Percentiles rank a stretch among this genome's conserved stretches.
phyloP scores from a whole-genome alignment of 495 filamentous ascomycete genomes.

The Xylaria intraflava region DNA sequence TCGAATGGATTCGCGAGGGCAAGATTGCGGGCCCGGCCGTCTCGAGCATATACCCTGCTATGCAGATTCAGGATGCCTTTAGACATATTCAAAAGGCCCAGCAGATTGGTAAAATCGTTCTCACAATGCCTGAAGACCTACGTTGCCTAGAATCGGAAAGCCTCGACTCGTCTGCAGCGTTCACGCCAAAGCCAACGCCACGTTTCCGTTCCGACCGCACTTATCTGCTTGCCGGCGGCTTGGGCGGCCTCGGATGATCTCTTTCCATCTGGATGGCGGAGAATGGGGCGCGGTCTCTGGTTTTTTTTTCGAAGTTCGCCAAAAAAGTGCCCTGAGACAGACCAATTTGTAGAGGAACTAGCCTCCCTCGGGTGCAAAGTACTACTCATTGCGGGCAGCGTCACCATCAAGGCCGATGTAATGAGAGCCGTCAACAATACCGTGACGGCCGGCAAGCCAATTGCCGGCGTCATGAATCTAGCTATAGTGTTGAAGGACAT shows the following conservation, averaged over 20 bases:
- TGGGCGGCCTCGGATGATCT: constrained; percentile 24
- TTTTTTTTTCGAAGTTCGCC: constrained; percentile 17
- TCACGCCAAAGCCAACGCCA: not conserved
- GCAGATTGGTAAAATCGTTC: constrained; percentile 1
- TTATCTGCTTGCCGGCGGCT: constrained; percentile 26
- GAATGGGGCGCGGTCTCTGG: constrained; percentile 18
- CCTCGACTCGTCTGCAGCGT: not conserved
- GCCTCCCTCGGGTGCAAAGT: constrained; percentile 20
- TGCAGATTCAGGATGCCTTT: not conserved
- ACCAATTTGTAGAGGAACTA: constrained; percentile 2
- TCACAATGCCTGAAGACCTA: not conserved
- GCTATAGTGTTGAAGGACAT: constrained; percentile 18
- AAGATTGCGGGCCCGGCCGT: not conserved
- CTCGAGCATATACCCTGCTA: not conserved
- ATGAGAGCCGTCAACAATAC: constrained; percentile 42
- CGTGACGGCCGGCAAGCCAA: not conserved
- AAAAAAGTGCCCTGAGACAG: not conserved
- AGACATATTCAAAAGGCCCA: not conserved
- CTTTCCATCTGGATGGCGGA: constrained; percentile 22
- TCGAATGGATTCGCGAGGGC: not conserved
- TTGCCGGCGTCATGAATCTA: not conserved
- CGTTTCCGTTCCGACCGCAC: constrained; percentile 6
- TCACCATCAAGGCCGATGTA: constrained; percentile 56
- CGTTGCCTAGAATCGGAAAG: not conserved
- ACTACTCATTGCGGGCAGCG: constrained; percentile 29